Percentiles rank a stretch among this genome's conserved stretches.
phyloP scores from a whole-genome alignment of 441 rosid genomes.

The Theobroma grandiflorum region DNA sequence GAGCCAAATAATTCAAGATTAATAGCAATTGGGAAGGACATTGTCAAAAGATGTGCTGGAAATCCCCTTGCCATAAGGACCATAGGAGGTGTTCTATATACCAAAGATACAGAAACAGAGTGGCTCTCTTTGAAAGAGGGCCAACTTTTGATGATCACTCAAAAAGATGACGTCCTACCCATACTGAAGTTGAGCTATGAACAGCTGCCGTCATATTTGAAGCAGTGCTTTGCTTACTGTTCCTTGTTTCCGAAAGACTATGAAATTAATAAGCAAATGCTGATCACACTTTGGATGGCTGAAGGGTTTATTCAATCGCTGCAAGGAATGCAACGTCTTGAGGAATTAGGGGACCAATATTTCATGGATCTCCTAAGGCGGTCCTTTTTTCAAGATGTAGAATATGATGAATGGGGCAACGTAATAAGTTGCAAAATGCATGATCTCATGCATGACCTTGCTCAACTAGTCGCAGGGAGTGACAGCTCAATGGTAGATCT shows the following conservation, averaged over 20 bases:
- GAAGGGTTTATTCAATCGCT: constrained; percentile 35
- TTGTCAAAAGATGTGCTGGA: constrained; percentile 18
- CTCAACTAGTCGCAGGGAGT: constrained; percentile 18
- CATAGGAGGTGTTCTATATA: constrained; percentile 15
- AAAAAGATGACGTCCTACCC: background rate
- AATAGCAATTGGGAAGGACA: constrained; percentile 16
- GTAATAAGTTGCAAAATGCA: constrained; percentile 35
- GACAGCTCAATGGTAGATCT: constrained; percentile 11
- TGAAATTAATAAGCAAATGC: background rate
- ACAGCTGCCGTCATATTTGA: constrained; percentile 25
- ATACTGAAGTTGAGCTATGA: constrained; percentile 23
- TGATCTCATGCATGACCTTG: constrained; percentile 45
- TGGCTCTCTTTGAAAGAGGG: constrained; percentile 19
- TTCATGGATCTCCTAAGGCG: constrained; percentile 26
- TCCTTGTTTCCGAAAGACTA: constrained; percentile 20
- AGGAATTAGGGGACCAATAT: constrained; percentile 18
- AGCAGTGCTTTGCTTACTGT: constrained; percentile 29
- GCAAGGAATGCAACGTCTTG: background rate
- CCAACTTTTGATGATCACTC: background rate
- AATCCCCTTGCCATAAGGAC: constrained; percentile 22
- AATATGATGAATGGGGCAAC: constrained; percentile 23
- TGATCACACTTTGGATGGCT: constrained; percentile 40
- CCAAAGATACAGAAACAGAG: constrained; percentile 24
- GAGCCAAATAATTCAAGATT: constrained; percentile 4
- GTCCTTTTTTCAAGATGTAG: constrained; percentile 38